Conservation (phyloP, 495 filamentous ascomycete species). For the Hyaloscypha variabilis region DNA sequence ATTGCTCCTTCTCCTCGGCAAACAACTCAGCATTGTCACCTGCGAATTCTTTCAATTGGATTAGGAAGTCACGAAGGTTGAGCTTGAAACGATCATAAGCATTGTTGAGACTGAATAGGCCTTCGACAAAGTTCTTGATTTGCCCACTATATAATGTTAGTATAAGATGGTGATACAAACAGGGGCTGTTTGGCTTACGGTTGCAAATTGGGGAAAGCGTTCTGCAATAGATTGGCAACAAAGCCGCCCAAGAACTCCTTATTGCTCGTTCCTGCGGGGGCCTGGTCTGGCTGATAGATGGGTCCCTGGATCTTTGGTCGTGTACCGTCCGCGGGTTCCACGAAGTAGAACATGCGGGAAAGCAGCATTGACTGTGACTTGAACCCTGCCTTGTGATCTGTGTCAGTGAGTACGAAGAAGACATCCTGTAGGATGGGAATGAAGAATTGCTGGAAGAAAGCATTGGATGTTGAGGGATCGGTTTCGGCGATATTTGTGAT, state of each 20-base stretch:
- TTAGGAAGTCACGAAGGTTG: conserved; percentile 93
- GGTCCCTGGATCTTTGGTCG: conserved; percentile 87
- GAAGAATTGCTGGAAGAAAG: conserved; percentile 98
- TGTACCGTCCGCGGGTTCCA: conserved; percentile 61
- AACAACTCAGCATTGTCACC: conserved; percentile 93
- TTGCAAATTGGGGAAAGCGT: conserved; percentile 91
- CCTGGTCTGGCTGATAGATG: conserved; percentile 82
- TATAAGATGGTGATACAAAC: conserved; percentile 8
- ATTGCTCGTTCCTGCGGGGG: conserved; percentile 79
- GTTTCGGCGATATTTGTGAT: conserved; percentile 97
- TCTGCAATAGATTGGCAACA: conserved; percentile 81
- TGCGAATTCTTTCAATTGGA: conserved; percentile 94
- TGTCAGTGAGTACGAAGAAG: conserved; percentile 97
- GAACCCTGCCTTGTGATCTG: conserved; percentile 98
- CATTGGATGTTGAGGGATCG: conserved; percentile 79
- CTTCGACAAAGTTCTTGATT: conserved; percentile 86
- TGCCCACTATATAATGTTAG: conserved; percentile 65
- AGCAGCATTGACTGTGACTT: conserved; percentile 94
- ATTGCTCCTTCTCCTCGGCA: conserved; percentile 89
- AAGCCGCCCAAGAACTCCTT: conserved; percentile 87
- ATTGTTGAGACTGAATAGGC: conserved; percentile 78
- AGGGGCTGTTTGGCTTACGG: conserved; percentile 59
- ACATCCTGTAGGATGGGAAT: conserved; percentile 94
- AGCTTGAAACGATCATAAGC: conserved; percentile 90
- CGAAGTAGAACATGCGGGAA: conserved; percentile 94